Base-by-base conservation (phyloP, 257 asterid genomes). In the Primulina huaijiensis region DNA sequence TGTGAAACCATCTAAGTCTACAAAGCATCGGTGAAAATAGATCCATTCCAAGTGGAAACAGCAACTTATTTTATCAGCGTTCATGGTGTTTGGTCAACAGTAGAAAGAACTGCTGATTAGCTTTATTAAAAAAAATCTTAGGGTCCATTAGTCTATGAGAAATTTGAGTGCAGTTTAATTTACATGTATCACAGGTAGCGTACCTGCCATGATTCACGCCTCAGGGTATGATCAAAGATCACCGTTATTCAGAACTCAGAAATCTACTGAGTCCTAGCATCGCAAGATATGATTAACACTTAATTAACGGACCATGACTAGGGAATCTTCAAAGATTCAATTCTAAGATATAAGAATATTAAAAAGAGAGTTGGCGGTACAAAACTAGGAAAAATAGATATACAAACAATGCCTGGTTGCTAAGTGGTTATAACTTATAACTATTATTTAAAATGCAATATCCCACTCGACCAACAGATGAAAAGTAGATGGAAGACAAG, bases 61-160 rank as follows among this genome's bases (percentile, higher is more conserved):
- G 72, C 75, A 5, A 60, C 58, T 25, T 57, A 40, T 8, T 37
- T 20, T 31, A 64, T 33, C 19, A 12, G 56, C 50, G 25, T 64
- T 35, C 37, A 50, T 29, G 31, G 60, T 64, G 56, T 27, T 67
- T 25, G 67, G 68, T 67, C 71, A 37, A n/a, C 16, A 43, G 6
- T 10, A 43, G 11, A 43, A 43, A 2, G 11, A 37, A 34, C 38
- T 9, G 46, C 14, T 37, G 12, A 9, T 37, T 37, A 37, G 33
- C 46, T 8, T 37, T 37, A 37, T 30, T 37, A 1, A 37, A 37
- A 8, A 37, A 8, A 1, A 37, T 37, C 46, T 37, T 37, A 8
- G 46, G 12, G 46, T 12, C 12, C 12, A 9, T 37, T 37, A 37
- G 12, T 37, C 12, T 37, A 30, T 30, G 46, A 37, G 46, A 37